Base-by-base conservation (phyloP, 140 eudicot species). In the Flaveria floridana region DNA sequence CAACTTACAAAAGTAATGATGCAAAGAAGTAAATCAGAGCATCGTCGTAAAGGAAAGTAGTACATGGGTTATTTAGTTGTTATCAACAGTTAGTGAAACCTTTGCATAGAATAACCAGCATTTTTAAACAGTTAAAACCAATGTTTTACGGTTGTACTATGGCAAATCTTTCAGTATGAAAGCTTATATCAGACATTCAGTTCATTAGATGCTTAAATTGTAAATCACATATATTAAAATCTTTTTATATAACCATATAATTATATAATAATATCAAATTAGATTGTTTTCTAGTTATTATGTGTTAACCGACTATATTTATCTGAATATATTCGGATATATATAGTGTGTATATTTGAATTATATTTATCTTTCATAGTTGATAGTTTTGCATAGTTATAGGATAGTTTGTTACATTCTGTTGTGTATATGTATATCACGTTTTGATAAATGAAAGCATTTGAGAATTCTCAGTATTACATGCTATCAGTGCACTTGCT, bases 21-120 rank as follows among this genome's bases (percentile, higher is more conserved):
- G 7, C 76, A 66, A 39, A 73, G 83, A 77, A 84, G 81, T 68
- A 80, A 78, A 80, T 80, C 85, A 44, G 80, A 73, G 34, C 71
- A 71, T 37, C 75, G 72, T 30, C 61, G 59, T 59, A 79, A 56
- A 72, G 81, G 82, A 30, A 83, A 79, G 79, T 79, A 73, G 79
- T 53, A 26, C 1, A 13, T 26, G 55, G 69, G 26, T 12, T 42
- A 64, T 72, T 39, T 20, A 48, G 73, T 50, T 48, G 37, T 18
- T 50, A 48, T 78, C 34, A 67, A 55, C 50, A 9, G 64, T 10
- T 39, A 10, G 61, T 2, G 61, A 51, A 65, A 62, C 51, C 42
- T 13, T 30, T 0, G 37, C 56, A 76, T 12, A 66, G 42, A 65
- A 65, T 44, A 2, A 20, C 16, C 15, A 21, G 13, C 58, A 66